Conservation (phyloP, 2,329 filamentous ascomycete species). For the Exophiala mesophila region DNA sequence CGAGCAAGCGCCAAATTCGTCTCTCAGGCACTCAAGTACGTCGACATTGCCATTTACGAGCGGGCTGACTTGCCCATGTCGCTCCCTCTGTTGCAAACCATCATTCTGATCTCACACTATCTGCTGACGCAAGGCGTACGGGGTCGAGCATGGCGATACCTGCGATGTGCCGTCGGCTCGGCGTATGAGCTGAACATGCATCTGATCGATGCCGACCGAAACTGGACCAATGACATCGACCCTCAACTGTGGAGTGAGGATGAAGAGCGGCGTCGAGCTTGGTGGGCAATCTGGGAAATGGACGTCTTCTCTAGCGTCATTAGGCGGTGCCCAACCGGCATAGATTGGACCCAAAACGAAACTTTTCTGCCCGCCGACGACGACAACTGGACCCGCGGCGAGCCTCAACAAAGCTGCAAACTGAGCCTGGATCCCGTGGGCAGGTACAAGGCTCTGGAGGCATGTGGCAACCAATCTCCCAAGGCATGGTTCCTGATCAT, state of each 20-base stretch:
- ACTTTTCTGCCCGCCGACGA: slow-evolving; percentile 34
- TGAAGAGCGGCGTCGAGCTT: slow-evolving; percentile 36
- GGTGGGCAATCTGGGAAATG: slow-evolving; percentile 42
- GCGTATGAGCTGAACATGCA: slow-evolving; percentile 35
- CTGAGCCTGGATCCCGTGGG: slow-evolving; percentile 29
- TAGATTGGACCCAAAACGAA: slow-evolving; percentile 34
- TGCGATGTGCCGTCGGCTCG: slow-evolving; percentile 28
- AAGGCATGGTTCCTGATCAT: slow-evolving; percentile 38
- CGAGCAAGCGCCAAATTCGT: slow-evolving; percentile 14
- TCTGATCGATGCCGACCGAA: slow-evolving; percentile 20
- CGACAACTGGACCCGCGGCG: slow-evolving; percentile 30
- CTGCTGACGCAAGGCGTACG: slow-evolving; percentile 35
- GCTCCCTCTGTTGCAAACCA: slow-evolving; percentile 35
- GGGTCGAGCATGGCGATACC: slow-evolving; percentile 34
- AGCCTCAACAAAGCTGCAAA: slow-evolving; percentile 25
- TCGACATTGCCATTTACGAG: slow-evolving; percentile 29
- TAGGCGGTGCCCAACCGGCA: slow-evolving; percentile 32
- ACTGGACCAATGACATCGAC: no score
- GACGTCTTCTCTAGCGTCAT: slow-evolving; percentile 39
- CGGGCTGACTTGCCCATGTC: slow-evolving; percentile 33
- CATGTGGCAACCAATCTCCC: slow-evolving; percentile 31
- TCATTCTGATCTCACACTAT: slow-evolving; percentile 32
- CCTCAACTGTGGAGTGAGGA: slow-evolving; percentile 21
- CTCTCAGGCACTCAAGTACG: slow-evolving; percentile 23
- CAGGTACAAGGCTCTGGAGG: slow-evolving; percentile 31